Evolutionary conservation across 2,329 filamentous ascomycete genomes (phyloP), one percentile per base, ranked within the genome.

Genomic region (Phialemoniopsis sp.): DNA sequence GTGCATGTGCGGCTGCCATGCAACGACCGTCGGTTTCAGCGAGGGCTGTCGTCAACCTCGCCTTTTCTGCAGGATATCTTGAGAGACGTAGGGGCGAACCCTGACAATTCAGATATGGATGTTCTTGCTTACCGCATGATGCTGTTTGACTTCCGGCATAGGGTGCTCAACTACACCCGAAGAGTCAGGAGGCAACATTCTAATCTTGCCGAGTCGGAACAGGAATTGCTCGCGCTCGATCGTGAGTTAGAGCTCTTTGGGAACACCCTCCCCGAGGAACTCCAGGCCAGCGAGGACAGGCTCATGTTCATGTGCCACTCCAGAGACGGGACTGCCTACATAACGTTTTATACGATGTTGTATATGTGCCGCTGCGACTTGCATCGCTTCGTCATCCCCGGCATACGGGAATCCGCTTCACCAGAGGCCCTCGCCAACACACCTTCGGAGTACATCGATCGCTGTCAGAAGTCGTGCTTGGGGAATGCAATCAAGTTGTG

Each of bases 261-360:
- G 17, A 34, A 41, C 5, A 39, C 35, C 1, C 8, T 57, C 0
- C 52, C 52, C 0, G 42, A 45, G 8, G 53, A 57, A 0, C 16
- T 57, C 0, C 39, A 51, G 1, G 44, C 50, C 10, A 44, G 35
- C 0, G 26, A 42, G 0, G 46, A 45, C 6, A 43, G 47, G 3
- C 34, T 57, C 0, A 46, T 50, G 34, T 45, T 56, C 5, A 54
- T 53, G 50, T 46, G 43, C 8, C 52, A 57, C 3, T 54, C 54
- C 0, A 40, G 43, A 0, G 53, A 56, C 9, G 42, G 48, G 4
- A 38, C 40, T 1, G 38, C 43, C 2, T 57, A 57, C 13, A 42
- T 46, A 0, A 39, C 42, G 0, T 33, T 57, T 0, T 54, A 57
- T 19, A 48, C 47, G 0, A 9, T 46, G 0, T 6, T 52, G 1